These are phyloP conservation scores for Xerocomus minutiporus DNA, from an alignment of 1,284 basidiomycete species.

Conservation along the genomic window DNA sequence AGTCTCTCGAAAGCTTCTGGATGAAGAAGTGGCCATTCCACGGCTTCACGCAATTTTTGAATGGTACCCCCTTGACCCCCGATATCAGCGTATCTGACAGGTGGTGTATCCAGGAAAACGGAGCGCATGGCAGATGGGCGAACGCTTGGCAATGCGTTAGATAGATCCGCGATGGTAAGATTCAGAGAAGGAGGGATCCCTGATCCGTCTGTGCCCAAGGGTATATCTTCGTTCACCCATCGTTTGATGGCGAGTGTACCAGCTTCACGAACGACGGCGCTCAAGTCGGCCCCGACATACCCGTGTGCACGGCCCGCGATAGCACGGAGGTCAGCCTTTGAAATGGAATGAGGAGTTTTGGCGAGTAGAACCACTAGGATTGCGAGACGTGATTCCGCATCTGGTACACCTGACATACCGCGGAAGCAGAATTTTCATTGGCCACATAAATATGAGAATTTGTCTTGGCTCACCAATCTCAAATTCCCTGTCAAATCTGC, in stretches of 20 bases:
- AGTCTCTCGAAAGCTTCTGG: slow-evolving; percentile 82
- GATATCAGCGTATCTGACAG: slow-evolving; percentile 83
- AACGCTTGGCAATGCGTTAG: slow-evolving; percentile 69
- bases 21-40: slow-evolving; percentile 93
- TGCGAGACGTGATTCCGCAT: slow-evolving; percentile 73
- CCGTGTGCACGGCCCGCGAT: slow-evolving; percentile 86
- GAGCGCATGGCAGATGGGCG: slow-evolving; percentile 94
- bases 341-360: slow-evolving; percentile 75
- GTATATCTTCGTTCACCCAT: slow-evolving; percentile 46
- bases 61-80: slow-evolving; percentile 82
- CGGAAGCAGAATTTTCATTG: slow-evolving; percentile 1
- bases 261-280: slow-evolving; percentile 88
- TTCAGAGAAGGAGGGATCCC: slow-evolving; percentile 34
- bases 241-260: slow-evolving; percentile 89
- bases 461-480: slow-evolving; percentile 71
- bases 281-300: slow-evolving; percentile 95
- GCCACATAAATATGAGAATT: slow-evolving; percentile 3
- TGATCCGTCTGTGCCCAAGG: slow-evolving; percentile 5
- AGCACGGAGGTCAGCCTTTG: slow-evolving; percentile 53
- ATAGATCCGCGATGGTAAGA: slow-evolving; percentile 64
- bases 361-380: slow-evolving; percentile 82
- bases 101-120: slow-evolving; percentile 83
- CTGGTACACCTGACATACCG: slow-evolving; percentile 71
- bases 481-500: slow-evolving; percentile 94
- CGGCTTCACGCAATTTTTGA: slow-evolving; percentile 78